phyloP scores from a whole-genome alignment of 805 yeast species.

The Cyberlindnera veronae region DNA sequence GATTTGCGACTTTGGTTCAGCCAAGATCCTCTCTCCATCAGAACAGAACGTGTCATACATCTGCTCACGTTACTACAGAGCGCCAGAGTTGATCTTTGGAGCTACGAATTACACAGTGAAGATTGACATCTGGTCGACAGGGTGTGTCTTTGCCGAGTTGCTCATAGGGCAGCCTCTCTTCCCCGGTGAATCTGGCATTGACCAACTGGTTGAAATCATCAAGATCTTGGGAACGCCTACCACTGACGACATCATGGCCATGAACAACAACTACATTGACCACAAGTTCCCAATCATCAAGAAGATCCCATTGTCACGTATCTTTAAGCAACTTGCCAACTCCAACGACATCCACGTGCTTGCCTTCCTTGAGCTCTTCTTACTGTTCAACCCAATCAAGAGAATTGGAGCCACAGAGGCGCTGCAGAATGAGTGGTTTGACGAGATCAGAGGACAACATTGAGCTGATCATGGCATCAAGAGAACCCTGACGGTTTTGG shows the following conservation, averaged over 20 bases:
- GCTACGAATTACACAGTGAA: constrained; percentile 95
- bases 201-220: constrained; percentile 94
- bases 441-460: constrained; percentile 18
- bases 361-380: constrained; percentile 49
- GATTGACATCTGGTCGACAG: constrained; percentile 96
- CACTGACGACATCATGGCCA: constrained; percentile 83
- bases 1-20: constrained; percentile 95
- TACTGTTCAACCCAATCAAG: constrained; percentile 66
- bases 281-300: constrained; percentile 90
- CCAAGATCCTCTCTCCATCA: constrained; percentile 81
- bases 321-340: constrained; percentile 50
- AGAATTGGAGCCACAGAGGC: constrained; percentile 59
- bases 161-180: constrained; percentile 93
- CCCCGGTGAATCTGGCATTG: constrained; percentile 98
- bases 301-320: constrained; percentile 68
- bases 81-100: constrained; percentile 96
- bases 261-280: constrained; percentile 97
- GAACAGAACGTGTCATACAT: constrained; percentile 97
- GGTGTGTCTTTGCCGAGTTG: constrained; percentile 97
- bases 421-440: constrained; percentile 50
- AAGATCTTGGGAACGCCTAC: constrained; percentile 95
- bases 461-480: no score
- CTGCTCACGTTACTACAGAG: constrained; percentile 94
- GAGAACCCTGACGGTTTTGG: no score
- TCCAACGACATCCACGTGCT: constrained; percentile 44